These are phyloP conservation scores for Pistacia integerrima DNA, from an alignment of 345 rosid genomes.

Conservation along the genomic window DNA sequence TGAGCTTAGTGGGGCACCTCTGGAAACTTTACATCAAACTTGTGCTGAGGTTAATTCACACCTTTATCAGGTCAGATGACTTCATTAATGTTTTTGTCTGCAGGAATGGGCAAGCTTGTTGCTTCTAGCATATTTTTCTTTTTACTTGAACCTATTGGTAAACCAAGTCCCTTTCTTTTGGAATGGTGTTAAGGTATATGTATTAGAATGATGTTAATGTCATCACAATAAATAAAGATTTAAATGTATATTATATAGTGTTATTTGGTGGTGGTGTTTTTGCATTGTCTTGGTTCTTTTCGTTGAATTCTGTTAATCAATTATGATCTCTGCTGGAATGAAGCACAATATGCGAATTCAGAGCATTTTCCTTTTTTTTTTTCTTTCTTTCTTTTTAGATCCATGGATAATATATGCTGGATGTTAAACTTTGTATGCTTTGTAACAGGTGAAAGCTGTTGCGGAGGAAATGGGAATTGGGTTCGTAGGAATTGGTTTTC, in stretches of 20 bases:
- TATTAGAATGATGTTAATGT: no score
- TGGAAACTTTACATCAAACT: constrained; percentile 98
- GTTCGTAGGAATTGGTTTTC: constrained; percentile 96
- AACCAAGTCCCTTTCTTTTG: not conserved
- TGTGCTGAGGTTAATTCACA: constrained; percentile 99
- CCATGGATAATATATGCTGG: not conserved
- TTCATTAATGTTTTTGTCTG: not conserved
- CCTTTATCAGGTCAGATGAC: constrained; percentile 83
- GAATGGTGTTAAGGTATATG: not conserved
- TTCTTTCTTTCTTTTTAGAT: not conserved
- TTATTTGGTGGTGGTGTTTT: not conserved
- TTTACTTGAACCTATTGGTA: constrained; percentile 11
- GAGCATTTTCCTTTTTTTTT: not conserved
- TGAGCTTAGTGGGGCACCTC: constrained; percentile 99
- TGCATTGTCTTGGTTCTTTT: not conserved
- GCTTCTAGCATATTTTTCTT: not conserved
- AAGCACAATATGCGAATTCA: not conserved
- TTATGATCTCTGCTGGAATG: not conserved
- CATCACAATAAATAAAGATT: not conserved
- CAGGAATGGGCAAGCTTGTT: constrained; percentile 11
- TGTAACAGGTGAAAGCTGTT: constrained; percentile 88
- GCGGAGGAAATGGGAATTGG: constrained; percentile 99
- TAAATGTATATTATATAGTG: no score
- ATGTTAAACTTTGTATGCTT: constrained; percentile 7
- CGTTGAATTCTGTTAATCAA: not conserved